phyloP scores from a whole-genome alignment of 1,139 yeast species.

The Yamadazyma spencermartinsiae region DNA sequence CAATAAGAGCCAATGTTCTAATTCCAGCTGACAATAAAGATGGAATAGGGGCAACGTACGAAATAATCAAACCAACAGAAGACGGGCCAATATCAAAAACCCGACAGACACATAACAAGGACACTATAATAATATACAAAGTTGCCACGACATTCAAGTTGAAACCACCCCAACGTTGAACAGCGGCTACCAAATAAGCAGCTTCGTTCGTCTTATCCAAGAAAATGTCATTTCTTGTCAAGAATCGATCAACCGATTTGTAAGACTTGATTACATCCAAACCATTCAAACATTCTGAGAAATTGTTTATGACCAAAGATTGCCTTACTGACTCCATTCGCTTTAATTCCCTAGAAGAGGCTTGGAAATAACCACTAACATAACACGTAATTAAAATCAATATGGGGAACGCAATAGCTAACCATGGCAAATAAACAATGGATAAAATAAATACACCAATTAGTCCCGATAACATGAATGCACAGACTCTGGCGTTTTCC shows the following conservation, averaged over 20 bases:
- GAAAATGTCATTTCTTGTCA: slow-evolving; percentile 44
- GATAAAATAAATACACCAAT: slow-evolving; percentile 66
- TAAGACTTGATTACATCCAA: slow-evolving; percentile 71
- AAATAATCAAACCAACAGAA: slow-evolving; percentile 68
- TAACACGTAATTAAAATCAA: slow-evolving; percentile 21
- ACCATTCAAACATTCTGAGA: slow-evolving; percentile 74
- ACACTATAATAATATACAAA: slow-evolving; percentile 44
- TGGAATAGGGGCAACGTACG: slow-evolving; percentile 56
- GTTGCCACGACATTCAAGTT: slow-evolving; percentile 59
- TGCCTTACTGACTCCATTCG: slow-evolving; percentile 43
- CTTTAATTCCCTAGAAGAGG: slow-evolving; percentile 36
- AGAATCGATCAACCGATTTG: slow-evolving; percentile 48
- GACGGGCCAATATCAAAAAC: slow-evolving; percentile 65
- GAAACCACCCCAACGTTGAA: slow-evolving; percentile 78
- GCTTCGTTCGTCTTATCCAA: slow-evolving; percentile 72
- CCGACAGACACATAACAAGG: slow-evolving; percentile 62
- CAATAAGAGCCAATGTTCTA: slow-evolving; percentile 64
- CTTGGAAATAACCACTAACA: slow-evolving; percentile 56
- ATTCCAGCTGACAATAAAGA: slow-evolving; percentile 49
- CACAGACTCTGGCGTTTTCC: slow-evolving; percentile 51
- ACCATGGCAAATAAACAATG: slow-evolving; percentile 70
- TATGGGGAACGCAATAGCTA: slow-evolving; percentile 45
- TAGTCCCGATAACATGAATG: slow-evolving; percentile 48
- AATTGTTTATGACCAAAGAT: slow-evolving; percentile 52
- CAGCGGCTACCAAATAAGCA: slow-evolving; percentile 61